phyloP scores from a whole-genome alignment of 225 moss, liverwort and hornwort genomes.

The Anthoceros angustus region DNA sequence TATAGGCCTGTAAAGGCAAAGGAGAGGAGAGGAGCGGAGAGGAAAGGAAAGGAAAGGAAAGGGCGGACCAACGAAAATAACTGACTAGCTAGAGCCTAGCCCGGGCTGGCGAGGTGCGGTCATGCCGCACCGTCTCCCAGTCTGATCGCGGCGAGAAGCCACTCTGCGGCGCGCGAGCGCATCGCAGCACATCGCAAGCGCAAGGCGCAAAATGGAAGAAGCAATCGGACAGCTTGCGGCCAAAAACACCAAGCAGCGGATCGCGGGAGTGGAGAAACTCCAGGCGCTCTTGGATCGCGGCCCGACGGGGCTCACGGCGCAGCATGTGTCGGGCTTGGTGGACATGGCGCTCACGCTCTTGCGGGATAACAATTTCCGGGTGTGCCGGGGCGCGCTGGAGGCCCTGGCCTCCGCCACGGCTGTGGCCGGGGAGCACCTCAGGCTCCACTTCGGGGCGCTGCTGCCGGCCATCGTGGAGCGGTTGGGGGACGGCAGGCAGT shows the following conservation, averaged over 20 bases:
- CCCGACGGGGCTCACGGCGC: slow-evolving; percentile 65
- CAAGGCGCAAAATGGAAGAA: slow-evolving; percentile 44
- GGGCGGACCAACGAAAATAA: too few species aligned
- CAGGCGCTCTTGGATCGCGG: slow-evolving; percentile 71
- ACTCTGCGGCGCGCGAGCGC: too few species aligned
- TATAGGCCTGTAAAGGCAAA: too few species aligned
- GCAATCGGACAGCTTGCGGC: slow-evolving; percentile 77
- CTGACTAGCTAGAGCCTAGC: too few species aligned
- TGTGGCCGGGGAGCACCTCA: slow-evolving; percentile 71
- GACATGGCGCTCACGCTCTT: slow-evolving; percentile 76
- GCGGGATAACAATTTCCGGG: slow-evolving; percentile 89
- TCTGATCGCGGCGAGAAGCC: too few species aligned
- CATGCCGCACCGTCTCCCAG: too few species aligned
- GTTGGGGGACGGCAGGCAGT: slow-evolving; percentile 85
- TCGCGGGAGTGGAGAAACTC: slow-evolving; percentile 96
- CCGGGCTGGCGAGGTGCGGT: too few species aligned
- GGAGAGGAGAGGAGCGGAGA: too few species aligned
- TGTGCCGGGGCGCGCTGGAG: slow-evolving; percentile 73
- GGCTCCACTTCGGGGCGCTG: slow-evolving; percentile 74
- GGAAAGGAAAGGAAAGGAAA: too few species aligned
- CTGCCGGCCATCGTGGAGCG: slow-evolving; percentile 87
- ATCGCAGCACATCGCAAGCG: too few species aligned
- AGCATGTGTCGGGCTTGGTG: slow-evolving; percentile 68
- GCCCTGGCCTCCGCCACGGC: slow-evolving; percentile 80
- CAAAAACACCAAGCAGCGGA: slow-evolving; percentile 87